Evolutionary conservation across 495 filamentous ascomycete species (phyloP).

Genomic region (Tuber indicum): DNA sequence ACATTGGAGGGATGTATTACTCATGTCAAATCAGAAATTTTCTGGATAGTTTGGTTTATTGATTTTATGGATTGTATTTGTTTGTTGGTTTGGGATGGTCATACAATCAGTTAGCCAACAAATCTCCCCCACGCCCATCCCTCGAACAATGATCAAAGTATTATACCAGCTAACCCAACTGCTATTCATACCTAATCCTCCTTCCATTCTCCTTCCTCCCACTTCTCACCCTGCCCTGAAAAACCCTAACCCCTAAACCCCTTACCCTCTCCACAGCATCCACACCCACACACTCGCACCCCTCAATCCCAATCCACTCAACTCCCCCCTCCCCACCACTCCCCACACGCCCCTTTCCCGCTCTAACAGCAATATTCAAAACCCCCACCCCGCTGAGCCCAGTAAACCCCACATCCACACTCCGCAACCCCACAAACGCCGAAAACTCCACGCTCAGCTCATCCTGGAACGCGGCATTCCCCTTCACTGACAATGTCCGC

Average conservation of each 20-base stretch:
- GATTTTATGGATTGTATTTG: background rate
- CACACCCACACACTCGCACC: constrained; percentile 25
- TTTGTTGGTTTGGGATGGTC: background rate
- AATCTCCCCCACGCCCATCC: background rate
- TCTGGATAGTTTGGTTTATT: background rate
- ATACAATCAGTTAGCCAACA: background rate
- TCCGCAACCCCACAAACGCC: constrained; percentile 15
- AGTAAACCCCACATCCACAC: constrained; percentile 32
- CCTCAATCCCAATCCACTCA: constrained; percentile 32
- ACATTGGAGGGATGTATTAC: constrained; percentile 43
- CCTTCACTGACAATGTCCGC: constrained; percentile 19
- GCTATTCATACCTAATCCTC: background rate
- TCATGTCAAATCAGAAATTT: background rate
- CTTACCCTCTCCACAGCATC: constrained; percentile 29
- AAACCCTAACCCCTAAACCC: constrained; percentile 13
- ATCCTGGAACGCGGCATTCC: constrained; percentile 29
- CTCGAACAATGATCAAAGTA: background rate
- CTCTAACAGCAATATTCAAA: constrained; percentile 21
- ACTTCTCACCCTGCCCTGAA: background rate
- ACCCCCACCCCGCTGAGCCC: constrained; percentile 32
- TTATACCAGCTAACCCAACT: background rate
- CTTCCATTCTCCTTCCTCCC: constrained; percentile 2
- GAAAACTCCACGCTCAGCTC: constrained; percentile 28
- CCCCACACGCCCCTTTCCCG: constrained; percentile 13
- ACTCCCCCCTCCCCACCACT: constrained; percentile 14